Conservation (phyloP, 345 rosid genomes). For the Atalantia buxifolia region DNA sequence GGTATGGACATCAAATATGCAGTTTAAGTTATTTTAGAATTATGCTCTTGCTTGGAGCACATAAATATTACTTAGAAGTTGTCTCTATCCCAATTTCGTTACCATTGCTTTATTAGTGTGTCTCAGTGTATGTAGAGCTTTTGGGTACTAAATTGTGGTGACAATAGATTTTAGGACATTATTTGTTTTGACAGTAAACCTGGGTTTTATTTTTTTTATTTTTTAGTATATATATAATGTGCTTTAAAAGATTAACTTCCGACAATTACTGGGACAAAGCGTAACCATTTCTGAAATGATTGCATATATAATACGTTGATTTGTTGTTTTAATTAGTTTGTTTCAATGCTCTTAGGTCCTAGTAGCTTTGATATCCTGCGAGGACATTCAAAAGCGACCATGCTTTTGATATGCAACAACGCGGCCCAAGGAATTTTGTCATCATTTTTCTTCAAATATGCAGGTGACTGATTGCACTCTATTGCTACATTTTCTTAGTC, state of each 20-base stretch:
- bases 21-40: not conserved
- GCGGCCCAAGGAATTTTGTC: conserved; percentile 46
- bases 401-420: conserved; percentile 37
- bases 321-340: not conserved
- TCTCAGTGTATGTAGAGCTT: not conserved
- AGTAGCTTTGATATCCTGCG: conserved; percentile 25
- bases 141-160: not conserved
- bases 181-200: not conserved
- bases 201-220: not conserved
- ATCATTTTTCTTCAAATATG: conserved; percentile 43
- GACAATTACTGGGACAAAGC: not conserved
- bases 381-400: conserved; percentile 38
- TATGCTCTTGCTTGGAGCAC: not conserved
- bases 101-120: not conserved
- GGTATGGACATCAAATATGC: conserved; percentile 24
- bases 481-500: not conserved
- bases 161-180: not conserved
- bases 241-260: not conserved
- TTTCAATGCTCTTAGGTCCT: conserved; percentile 24
- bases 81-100: not conserved
- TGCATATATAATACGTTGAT: not conserved
- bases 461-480: conserved; percentile 19
- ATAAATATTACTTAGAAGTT: not conserved
- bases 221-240: not conserved
- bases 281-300: not conserved